A percentile compares a stretch with the other conserved stretches of the same genome.
phyloP scores from a whole-genome alignment of 169 alveolate species.

The Eimeria necatrix region DNA sequence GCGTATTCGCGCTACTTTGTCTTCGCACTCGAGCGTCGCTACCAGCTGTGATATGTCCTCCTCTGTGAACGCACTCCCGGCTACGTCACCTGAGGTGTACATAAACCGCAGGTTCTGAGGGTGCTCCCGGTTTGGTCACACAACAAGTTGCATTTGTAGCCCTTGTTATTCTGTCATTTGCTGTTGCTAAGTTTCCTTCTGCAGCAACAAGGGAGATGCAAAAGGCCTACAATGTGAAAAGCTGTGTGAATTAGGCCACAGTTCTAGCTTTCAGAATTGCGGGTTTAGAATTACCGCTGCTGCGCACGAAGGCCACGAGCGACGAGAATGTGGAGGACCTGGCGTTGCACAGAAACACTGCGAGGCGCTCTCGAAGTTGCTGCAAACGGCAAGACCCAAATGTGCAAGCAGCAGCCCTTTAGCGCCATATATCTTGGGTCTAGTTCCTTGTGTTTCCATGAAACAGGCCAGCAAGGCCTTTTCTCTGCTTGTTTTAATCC shows the following conservation, averaged over 20 bases:
- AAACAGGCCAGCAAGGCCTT: neutral
- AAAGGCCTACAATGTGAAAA: too few relatives aligned
- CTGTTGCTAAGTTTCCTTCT: neutral
- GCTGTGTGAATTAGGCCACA: too few relatives aligned
- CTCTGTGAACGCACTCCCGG: conserved; percentile 76
- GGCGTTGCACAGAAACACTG: conserved; percentile 71
- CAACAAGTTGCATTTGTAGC: neutral
- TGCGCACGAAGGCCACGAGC: conserved; percentile 78
- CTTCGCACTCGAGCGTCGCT: conserved; percentile 77
- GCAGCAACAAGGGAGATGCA: too few relatives aligned
- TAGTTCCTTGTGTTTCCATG: neutral
- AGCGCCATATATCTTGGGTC: neutral
- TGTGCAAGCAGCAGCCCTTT: neutral
- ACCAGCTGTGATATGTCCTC: conserved; percentile 78
- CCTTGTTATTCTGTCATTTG: neutral
- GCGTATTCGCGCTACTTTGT: conserved; percentile 71
- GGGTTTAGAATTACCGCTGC: conserved; percentile 65
- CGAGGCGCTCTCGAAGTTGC: conserved; percentile 77
- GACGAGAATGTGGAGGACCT: conserved; percentile 77
- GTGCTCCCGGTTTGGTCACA: neutral
- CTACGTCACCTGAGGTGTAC: conserved; percentile 61
- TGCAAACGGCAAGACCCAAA: conserved; percentile 5
- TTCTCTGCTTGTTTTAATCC: neutral
- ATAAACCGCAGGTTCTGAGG: neutral
- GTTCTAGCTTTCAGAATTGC: too few relatives aligned